Evolutionary conservation across 73 alveolate species (phyloP), one percentile per base, ranked within the genome.

Genomic region (Tetrahymena borealis): DNA sequence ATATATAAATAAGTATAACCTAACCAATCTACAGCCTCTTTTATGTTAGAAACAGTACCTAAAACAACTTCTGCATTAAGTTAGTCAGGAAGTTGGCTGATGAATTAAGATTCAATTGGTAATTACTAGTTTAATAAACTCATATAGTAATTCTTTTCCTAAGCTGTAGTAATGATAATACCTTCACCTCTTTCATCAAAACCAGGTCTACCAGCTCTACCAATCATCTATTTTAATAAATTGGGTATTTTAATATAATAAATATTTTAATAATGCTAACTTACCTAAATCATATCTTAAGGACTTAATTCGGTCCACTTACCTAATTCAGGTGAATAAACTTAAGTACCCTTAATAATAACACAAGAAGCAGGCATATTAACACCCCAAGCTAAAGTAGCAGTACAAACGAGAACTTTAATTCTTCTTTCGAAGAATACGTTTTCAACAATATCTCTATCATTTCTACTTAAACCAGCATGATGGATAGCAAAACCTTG

Each of bases 291-390:
- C 96, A 99, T 97, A 96, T 99, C 99, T 94, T 98, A 97, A 38
- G 99, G 99, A 18, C 99, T 96, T 60, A 99, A 96, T 97, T 99
- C 99, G 3, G 96, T 96, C 99, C 99, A 99, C 40, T 93, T 94
- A 11, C 99, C 99, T 94, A 98, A 90, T 96, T 99, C 99, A 4
- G 99, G 99, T 28, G 97, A 94, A 95, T 99, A 99, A 20, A 99
- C 98, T 96, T 99, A 99, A 13, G 99, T 99, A 33, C 99, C 99
- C 96, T 99, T 99, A 79, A 99, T 99, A 78, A 99, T 99, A 33
- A 99, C 99, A 16, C 99, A 98, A 95, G 98, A 99, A 8, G 99
- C 99, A 0, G 99, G 99, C 85, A 99, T 96, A 95, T 99, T 99
- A 12, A 99, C 99, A 33, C 99, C 99, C 99, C 99, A 98, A 12